Evolutionary conservation across 169 alveolate species (phyloP).

Genomic region (Eimeria nieschulzi): DNA sequence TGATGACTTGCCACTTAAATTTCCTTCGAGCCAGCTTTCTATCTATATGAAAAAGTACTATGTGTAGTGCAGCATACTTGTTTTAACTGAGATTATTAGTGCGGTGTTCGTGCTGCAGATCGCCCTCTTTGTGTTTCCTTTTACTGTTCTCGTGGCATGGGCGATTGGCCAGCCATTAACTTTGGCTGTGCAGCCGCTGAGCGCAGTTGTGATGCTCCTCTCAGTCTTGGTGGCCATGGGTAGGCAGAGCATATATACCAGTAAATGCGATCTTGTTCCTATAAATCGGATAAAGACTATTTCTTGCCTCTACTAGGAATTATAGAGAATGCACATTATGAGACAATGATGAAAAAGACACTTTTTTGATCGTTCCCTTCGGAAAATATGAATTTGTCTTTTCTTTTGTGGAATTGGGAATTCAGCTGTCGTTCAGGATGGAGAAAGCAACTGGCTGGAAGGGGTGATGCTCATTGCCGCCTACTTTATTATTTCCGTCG

Average conservation of each 20-base stretch:
- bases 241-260: neutral
- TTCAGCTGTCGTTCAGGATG: conserved; percentile 88
- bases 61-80: no score
- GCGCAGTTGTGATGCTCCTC: conserved; percentile 82
- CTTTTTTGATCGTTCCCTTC: no score
- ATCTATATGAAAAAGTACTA: no score
- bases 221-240: conserved; percentile 82
- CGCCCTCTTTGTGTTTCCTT: conserved; percentile 84
- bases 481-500: conserved; percentile 85
- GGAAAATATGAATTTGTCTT: no score
- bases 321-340: no score
- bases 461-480: conserved; percentile 88
- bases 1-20: no score
- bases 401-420: conserved; percentile 28
- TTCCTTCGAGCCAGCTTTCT: no score
- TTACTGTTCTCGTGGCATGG: conserved; percentile 91
- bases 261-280: no score
- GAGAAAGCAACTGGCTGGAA: conserved; percentile 90
- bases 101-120: conserved; percentile 13
- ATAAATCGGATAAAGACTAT: no score
- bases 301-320: no score
- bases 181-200: conserved; percentile 84
- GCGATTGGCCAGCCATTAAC: conserved; percentile 86
- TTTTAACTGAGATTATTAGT: no score
- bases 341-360: no score